These are phyloP conservation scores for Tetracladium maxilliforme DNA, from an alignment of 2,329 filamentous ascomycete genomes.

Conservation along the genomic window DNA sequence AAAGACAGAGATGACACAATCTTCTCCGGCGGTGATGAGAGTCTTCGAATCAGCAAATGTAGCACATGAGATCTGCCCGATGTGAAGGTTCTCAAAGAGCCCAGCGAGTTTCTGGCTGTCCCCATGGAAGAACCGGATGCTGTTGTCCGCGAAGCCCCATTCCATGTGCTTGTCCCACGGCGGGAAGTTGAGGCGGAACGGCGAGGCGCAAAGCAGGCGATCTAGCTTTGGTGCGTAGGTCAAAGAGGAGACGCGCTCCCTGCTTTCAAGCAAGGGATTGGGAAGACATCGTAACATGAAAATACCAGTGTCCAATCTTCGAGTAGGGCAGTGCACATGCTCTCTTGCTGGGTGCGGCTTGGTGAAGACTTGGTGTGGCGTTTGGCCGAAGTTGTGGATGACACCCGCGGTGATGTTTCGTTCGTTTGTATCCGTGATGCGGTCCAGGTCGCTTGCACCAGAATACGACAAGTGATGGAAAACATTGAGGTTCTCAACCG, in stretches of 20 bases:
- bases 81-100: slow-evolving; percentile 85
- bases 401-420: slow-evolving; percentile 82
- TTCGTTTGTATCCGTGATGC: slow-evolving; percentile 78
- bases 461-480: slow-evolving; percentile 95
- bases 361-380: slow-evolving; percentile 85
- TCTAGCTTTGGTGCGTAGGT: slow-evolving; percentile 69
- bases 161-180: slow-evolving; percentile 90
- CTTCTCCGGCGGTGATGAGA: slow-evolving; percentile 79
- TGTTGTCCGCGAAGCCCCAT: slow-evolving; percentile 92
- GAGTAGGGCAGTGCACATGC: slow-evolving; percentile 44
- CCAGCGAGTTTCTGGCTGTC: slow-evolving; percentile 75
- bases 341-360: slow-evolving; percentile 69
- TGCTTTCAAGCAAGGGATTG: slow-evolving; percentile 55
- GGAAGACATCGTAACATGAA: slow-evolving; percentile 66
- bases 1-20: slow-evolving; percentile 83
- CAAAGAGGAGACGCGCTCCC: slow-evolving; percentile 68
- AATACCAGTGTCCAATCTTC: slow-evolving; percentile 63
- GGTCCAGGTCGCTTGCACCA: slow-evolving; percentile 83
- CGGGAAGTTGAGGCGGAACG: slow-evolving; percentile 76
- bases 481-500: slow-evolving; percentile 82
- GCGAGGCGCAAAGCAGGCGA: slow-evolving; percentile 67
- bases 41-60: slow-evolving; percentile 82
- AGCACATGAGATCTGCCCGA: slow-evolving; percentile 73
- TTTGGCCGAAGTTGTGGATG: slow-evolving; percentile 98
- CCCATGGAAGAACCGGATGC: slow-evolving; percentile 77